Conservation (phyloP, 257 asterid species). For the Jasminum sambac region DNA sequence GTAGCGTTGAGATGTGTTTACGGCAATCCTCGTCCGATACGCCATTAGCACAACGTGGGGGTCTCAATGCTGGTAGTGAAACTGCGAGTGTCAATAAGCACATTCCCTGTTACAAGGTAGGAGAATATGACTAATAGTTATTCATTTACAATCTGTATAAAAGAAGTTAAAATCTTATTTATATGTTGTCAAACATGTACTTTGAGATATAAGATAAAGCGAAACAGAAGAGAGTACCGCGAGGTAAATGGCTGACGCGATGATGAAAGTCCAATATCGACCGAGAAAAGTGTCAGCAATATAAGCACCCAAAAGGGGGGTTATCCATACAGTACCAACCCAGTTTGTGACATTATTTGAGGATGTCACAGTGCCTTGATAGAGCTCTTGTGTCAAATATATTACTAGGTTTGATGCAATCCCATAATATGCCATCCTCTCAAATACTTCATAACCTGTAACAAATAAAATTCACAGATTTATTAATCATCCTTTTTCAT, state of each 20-base stretch:
- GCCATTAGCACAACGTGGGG: conserved; percentile 50
- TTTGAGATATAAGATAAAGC: not conserved
- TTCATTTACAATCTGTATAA: no score
- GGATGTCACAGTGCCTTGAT: conserved; percentile 77
- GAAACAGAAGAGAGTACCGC: conserved; percentile 30
- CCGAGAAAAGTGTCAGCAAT: conserved; percentile 72
- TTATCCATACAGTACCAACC: conserved; percentile 80
- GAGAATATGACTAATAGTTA: conserved; percentile 8
- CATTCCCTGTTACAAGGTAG: conserved; percentile 53
- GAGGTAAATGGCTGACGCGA: conserved; percentile 57
- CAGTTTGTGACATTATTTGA: conserved; percentile 76
- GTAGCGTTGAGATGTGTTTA: conserved; percentile 41
- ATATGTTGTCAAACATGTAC: not conserved
- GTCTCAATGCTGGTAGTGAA: conserved; percentile 43
- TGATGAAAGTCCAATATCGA: conserved; percentile 70
- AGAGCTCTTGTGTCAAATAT: conserved; percentile 53
- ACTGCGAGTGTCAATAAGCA: conserved; percentile 52
- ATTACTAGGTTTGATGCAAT: conserved; percentile 69
- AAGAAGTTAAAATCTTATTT: not conserved
- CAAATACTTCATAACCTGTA: conserved; percentile 67
- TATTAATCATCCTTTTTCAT: not conserved
- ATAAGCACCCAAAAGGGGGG: conserved; percentile 78
- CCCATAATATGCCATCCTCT: conserved; percentile 82
- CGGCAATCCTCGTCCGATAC: conserved; percentile 34
- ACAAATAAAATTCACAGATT: not conserved